Evolutionary conservation across 2,329 filamentous ascomycete species (phyloP), one percentile per base, ranked within the genome.

Genomic region (Teratosphaeria nubilosa): DNA sequence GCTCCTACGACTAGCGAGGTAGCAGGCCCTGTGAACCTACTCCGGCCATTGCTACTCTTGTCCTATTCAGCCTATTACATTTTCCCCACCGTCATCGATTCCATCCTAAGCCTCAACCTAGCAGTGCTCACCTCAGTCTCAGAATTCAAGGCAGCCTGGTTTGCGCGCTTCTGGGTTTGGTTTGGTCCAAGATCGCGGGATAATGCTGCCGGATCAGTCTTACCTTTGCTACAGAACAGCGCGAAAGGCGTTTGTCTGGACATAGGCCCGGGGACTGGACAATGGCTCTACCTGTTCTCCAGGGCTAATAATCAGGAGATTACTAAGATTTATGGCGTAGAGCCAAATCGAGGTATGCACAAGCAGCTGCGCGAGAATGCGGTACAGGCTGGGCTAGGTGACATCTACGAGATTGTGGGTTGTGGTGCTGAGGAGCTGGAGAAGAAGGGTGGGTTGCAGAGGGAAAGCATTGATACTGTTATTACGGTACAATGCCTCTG

Each of bases 401-500:
- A 75, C 55, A 71, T 80, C 7, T 88, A 87, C 68, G 78, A 83
- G 66, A 78, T 87, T 58, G 77, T 86, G 10, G 82, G 83, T 1
- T 77, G 82, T 5, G 85, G 85, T 2, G 82, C 87, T 51, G 79
- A 87, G 71, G 78, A 81, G 56, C 72, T 87, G 56, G 50, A 54
- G n/a, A 63, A 58, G 10, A 66, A 61, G 22, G 78, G 77, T 1
- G 74, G 73, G 31, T 75, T 86, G 13, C 70, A 77, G 55, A 74
- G 74, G 48, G 82, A 74, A 22, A 78, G 77, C 5, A 76, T 84
- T 59, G 81, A 86, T 54, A 78, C 78, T 14, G 80, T 86, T 58
- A 80, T 86, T 53, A 80, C 81, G 2, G 72, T 86, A 27, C 73
- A 86, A 56, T 85, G 83, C 57, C 74, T 86, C 32, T 87, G 84